phyloP scores from a whole-genome alignment of 257 asterid genomes.

The Osmanthus fragrans region DNA sequence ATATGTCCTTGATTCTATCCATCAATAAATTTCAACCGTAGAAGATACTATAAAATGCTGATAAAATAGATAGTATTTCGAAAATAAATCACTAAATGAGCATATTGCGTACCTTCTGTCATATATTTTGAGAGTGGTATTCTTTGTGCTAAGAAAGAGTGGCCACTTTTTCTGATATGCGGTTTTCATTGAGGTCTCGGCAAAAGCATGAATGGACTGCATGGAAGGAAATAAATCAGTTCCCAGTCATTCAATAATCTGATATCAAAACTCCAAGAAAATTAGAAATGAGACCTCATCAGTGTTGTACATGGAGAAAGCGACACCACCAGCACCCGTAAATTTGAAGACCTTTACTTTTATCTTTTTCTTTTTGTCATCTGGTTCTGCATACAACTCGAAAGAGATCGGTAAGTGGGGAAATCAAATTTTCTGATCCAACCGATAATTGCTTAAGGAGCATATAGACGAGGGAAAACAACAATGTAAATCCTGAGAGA shows the following conservation, averaged over 20 bases:
- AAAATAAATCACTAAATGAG: neutral
- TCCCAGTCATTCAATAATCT: slow-evolving; percentile 1
- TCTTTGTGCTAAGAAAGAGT: slow-evolving; percentile 52
- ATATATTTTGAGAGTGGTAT: slow-evolving; percentile 50
- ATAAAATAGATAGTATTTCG: too few relatives aligned
- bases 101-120: slow-evolving; percentile 55
- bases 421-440: too few relatives aligned
- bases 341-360: slow-evolving; percentile 46
- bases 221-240: slow-evolving; percentile 19
- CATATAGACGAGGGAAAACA: too few relatives aligned
- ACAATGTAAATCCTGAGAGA: too few relatives aligned
- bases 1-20: slow-evolving; percentile 51
- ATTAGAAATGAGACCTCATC: slow-evolving; percentile 58
- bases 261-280: slow-evolving; percentile 7
- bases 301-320: slow-evolving; percentile 54
- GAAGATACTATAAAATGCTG: neutral
- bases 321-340: slow-evolving; percentile 56
- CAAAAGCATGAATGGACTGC: slow-evolving; percentile 50
- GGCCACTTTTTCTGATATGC: slow-evolving; percentile 56
- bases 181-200: slow-evolving; percentile 52
- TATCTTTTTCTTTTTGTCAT: slow-evolving; percentile 38
- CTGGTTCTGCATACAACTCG: slow-evolving; percentile 34
- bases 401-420: neutral
- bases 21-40: too few relatives aligned
- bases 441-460: too few relatives aligned